Conservation (phyloP, 306 rosid species). For the Morella rubra region DNA sequence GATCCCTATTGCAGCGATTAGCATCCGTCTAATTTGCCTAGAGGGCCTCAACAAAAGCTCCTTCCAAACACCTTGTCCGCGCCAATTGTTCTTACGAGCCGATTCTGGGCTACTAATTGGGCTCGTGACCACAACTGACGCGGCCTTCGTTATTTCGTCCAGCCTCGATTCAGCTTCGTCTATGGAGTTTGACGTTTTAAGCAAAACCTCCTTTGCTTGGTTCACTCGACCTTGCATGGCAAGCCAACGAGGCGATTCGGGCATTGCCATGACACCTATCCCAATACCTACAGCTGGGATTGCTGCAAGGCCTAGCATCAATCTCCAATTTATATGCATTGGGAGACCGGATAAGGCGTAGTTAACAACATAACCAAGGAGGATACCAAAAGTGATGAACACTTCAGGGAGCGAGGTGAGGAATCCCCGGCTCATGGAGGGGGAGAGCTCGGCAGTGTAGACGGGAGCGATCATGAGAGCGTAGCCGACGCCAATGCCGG, state of each 20-base stretch:
- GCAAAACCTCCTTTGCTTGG: slow-evolving; percentile 61
- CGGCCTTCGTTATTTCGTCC: slow-evolving; percentile 48
- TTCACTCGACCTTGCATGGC: slow-evolving; percentile 52
- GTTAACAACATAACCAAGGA: slow-evolving; percentile 66
- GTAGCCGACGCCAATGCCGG: slow-evolving; percentile 79
- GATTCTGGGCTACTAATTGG: slow-evolving; percentile 1
- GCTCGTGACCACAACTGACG: background rate
- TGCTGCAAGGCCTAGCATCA: slow-evolving; percentile 76
- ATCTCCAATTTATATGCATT: slow-evolving; percentile 50
- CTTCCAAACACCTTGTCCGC: slow-evolving; percentile 66
- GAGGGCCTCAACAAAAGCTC: slow-evolving; percentile 59
- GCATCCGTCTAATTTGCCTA: slow-evolving; percentile 47
- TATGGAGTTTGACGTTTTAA: slow-evolving; percentile 43
- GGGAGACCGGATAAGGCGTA: slow-evolving; percentile 59
- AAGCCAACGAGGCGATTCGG: slow-evolving; percentile 84
- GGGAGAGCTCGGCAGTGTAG: slow-evolving; percentile 76
- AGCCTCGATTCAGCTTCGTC: slow-evolving; percentile 68
- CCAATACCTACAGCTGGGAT: slow-evolving; percentile 53
- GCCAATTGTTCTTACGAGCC: slow-evolving; percentile 15
- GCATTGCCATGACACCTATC: slow-evolving; percentile 63
- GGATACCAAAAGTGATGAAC: slow-evolving; percentile 64
- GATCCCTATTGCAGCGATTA: slow-evolving; percentile 69
- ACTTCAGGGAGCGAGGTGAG: slow-evolving; percentile 83
- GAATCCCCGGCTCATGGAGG: slow-evolving; percentile 64
- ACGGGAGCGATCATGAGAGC: slow-evolving; percentile 75